Evolutionary conservation across 495 filamentous ascomycete genomes (phyloP).

Genomic region (Lineolata rhizophorae): DNA sequence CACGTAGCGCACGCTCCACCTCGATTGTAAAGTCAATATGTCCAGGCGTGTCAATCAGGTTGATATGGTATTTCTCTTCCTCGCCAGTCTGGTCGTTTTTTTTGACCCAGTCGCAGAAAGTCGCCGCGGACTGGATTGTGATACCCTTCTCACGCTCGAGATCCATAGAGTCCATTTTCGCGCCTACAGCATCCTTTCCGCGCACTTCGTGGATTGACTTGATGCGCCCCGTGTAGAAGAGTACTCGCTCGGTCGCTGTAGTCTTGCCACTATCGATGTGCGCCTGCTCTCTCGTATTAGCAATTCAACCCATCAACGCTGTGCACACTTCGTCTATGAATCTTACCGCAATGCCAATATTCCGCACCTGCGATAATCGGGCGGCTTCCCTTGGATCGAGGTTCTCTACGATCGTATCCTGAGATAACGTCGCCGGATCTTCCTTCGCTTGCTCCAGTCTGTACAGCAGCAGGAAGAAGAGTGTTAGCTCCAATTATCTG

Average conservation of each 20-base stretch:
- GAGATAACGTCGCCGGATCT: conserved; percentile 34
- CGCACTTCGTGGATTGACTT: conserved; percentile 95
- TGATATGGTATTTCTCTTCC: conserved; percentile 88
- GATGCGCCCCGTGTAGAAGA: conserved; percentile 96
- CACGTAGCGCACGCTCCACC: conserved; percentile 87
- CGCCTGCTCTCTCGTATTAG: too few relatives aligned
- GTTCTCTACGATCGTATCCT: conserved; percentile 49
- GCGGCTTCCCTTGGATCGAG: conserved; percentile 53
- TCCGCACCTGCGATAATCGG: conserved; percentile 60
- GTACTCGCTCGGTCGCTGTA: conserved; percentile 86
- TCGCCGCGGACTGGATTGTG: conserved; percentile 94
- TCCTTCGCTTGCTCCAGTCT: too few relatives aligned
- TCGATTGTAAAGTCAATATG: conserved; percentile 99
- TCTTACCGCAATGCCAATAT: conserved; percentile 92
- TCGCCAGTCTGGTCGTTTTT: conserved; percentile 41
- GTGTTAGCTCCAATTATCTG: too few relatives aligned
- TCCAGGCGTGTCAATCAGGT: conserved; percentile 95
- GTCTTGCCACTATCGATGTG: conserved; percentile 99
- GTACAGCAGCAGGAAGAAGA: too few relatives aligned
- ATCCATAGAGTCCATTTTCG: conserved; percentile 99
- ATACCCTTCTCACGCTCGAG: conserved; percentile 96
- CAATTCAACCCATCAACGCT: conserved; percentile 4
- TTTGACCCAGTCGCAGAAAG: conserved; percentile 96
- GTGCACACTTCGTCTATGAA: conserved; percentile 5
- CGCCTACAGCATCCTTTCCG: conserved; percentile 84